phyloP scores from a whole-genome alignment of 495 filamentous ascomycete genomes.

The Neurospora sp. region DNA sequence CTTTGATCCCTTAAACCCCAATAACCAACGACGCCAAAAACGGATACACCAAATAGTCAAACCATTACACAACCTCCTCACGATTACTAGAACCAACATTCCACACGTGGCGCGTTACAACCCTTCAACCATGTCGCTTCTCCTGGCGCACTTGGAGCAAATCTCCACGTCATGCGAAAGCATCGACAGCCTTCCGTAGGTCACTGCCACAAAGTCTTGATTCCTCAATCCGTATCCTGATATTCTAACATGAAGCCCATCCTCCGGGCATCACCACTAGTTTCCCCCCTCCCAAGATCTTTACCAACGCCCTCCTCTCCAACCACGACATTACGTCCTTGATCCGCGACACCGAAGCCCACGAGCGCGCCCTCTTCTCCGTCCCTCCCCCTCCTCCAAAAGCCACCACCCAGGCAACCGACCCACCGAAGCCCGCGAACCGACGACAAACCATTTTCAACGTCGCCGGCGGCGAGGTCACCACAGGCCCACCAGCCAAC shows the following conservation, averaged over 20 bases:
- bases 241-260: not conserved
- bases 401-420: slow-evolving; percentile 19
- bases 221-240: not conserved
- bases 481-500: slow-evolving; percentile 33
- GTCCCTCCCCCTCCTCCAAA: slow-evolving; percentile 57
- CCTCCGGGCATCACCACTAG: slow-evolving; percentile 26
- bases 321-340: slow-evolving; percentile 85
- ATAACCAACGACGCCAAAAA: not conserved
- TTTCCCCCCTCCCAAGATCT: slow-evolving; percentile 86
- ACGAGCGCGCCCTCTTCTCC: slow-evolving; percentile 93
- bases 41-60: not conserved
- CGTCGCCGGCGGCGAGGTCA: slow-evolving; percentile 44
- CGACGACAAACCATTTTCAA: slow-evolving; percentile 48
- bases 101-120: not conserved
- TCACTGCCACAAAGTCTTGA: not conserved
- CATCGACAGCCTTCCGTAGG: slow-evolving; percentile 76
- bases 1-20: not conserved
- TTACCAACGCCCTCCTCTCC: slow-evolving; percentile 85
- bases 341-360: slow-evolving; percentile 89
- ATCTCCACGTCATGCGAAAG: slow-evolving; percentile 73
- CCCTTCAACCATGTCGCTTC: slow-evolving; percentile 51
- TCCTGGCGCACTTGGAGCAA: slow-evolving; percentile 82
- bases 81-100: not conserved
- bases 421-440: slow-evolving; percentile 24
- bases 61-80: not conserved